Percentiles rank a stretch among this genome's conserved stretches.
Conservation (phyloP, 495 filamentous ascomycete species). For the Margaritispora aquatica region DNA sequence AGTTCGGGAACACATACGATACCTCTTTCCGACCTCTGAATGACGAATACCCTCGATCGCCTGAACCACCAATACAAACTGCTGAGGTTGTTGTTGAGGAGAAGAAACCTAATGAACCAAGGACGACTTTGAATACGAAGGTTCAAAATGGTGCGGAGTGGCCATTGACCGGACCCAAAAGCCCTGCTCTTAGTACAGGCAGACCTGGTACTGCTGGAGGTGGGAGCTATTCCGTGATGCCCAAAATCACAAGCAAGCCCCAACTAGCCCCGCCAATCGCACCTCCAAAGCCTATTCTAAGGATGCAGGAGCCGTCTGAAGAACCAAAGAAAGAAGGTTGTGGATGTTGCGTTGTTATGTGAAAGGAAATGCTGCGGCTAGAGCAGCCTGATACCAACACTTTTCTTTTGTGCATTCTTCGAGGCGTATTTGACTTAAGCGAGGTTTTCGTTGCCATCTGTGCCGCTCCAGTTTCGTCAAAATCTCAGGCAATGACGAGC, state of each 20-base stretch:
- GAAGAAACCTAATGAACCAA: conserved; percentile 17
- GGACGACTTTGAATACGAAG: not conserved
- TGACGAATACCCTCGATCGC: conserved; percentile 31
- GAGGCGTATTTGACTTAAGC: conserved; percentile 1
- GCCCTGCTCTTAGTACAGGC: conserved; percentile 29
- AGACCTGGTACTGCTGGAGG: conserved; percentile 39
- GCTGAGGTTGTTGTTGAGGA: conserved; percentile 28
- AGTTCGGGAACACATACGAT: conserved; percentile 74
- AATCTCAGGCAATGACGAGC: not conserved
- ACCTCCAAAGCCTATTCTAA: conserved; percentile 20
- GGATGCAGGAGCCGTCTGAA: conserved; percentile 20
- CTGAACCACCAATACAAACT: conserved; percentile 14
- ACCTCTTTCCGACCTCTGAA: conserved; percentile 75
- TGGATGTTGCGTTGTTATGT: conserved; percentile 52
- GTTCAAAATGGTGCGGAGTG: conserved; percentile 22
- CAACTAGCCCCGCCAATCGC: conserved; percentile 31
- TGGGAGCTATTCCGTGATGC: conserved; percentile 51
- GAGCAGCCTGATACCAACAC: not conserved
- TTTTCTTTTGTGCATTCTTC: conserved; percentile 14
- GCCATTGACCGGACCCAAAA: conserved; percentile 32
- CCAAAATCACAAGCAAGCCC: conserved; percentile 40
- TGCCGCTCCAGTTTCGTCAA: not conserved
- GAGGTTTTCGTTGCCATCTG: not conserved
- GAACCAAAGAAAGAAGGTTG: conserved; percentile 34
- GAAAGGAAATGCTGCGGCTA: not conserved